Conservation (phyloP, 2,329 filamentous ascomycete species). For the Chaetothyriales sp. region DNA sequence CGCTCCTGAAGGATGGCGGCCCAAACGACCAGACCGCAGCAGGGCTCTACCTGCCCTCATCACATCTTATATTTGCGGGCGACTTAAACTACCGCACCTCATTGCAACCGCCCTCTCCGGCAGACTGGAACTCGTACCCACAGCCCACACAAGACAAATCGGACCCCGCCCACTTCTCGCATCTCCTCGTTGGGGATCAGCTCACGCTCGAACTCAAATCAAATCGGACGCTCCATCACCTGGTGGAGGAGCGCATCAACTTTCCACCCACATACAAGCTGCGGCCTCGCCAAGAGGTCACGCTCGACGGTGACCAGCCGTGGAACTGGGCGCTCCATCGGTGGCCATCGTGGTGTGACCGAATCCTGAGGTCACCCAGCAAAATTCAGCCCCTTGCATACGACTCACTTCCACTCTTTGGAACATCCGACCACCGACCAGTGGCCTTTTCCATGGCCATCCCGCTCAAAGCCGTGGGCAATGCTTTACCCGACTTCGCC, state of each 20-base stretch:
- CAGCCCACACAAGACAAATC: constrained; percentile 35
- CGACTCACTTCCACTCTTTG: constrained; percentile 58
- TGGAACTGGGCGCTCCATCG: constrained; percentile 70
- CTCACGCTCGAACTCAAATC: constrained; percentile 54
- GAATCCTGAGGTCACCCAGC: constrained; percentile 56
- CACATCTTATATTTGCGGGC: constrained; percentile 72
- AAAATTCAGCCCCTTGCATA: constrained; percentile 48
- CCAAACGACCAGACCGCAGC: constrained; percentile 18
- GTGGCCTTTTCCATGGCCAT: constrained; percentile 59
- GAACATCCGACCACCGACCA: constrained; percentile 75
- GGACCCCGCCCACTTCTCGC: constrained; percentile 47
- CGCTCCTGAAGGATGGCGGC: constrained; percentile 10
- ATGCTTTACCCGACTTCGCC: constrained; percentile 23
- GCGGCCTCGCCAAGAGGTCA: constrained; percentile 27
- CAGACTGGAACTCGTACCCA: constrained; percentile 46
- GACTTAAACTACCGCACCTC: constrained; percentile 92
- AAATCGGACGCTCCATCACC: constrained; percentile 59
- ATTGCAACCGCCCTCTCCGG: constrained; percentile 44
- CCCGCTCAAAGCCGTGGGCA: constrained; percentile 35
- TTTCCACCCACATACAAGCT: constrained; percentile 97
- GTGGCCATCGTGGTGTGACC: constrained; percentile 87
- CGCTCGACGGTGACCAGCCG: constrained; percentile 26
- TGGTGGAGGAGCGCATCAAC: constrained; percentile 55
- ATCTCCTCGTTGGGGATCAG: constrained; percentile 63
- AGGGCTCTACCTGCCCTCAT: constrained; percentile 55